These are phyloP conservation scores for Proliferodiscus dingleyae DNA, from an alignment of 2,329 filamentous ascomycete genomes.

Conservation along the genomic window DNA sequence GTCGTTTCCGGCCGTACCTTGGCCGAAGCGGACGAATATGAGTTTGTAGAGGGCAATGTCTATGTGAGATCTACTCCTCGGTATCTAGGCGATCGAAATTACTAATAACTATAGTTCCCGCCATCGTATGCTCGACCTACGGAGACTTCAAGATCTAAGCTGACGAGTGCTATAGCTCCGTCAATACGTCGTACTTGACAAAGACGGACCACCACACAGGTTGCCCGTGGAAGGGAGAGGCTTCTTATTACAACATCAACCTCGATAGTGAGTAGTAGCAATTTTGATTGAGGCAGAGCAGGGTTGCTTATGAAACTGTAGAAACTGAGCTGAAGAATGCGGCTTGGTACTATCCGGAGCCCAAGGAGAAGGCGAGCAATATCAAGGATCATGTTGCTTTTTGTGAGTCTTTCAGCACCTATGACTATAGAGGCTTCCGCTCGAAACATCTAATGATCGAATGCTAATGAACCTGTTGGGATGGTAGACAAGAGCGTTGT, in stretches of 20 bases:
- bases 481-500: slow-evolving; percentile 24
- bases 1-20: slow-evolving; percentile 40
- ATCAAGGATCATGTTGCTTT: slow-evolving; percentile 44
- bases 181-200: slow-evolving; percentile 37
- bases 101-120: slow-evolving; percentile 30
- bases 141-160: background rate
- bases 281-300: background rate
- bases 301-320: slow-evolving; percentile 12
- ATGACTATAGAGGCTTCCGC: no score
- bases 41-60: slow-evolving; percentile 44
- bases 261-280: slow-evolving; percentile 34
- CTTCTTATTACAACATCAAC: slow-evolving; percentile 43
- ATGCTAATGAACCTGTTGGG: background rate
- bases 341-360: slow-evolving; percentile 43
- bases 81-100: background rate
- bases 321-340: slow-evolving; percentile 38
- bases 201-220: slow-evolving; percentile 37
- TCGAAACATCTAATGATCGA: no score
- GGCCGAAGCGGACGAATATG: slow-evolving; percentile 41
- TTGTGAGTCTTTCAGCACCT: slow-evolving; percentile 32
- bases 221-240: slow-evolving; percentile 44
- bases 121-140: slow-evolving; percentile 28
- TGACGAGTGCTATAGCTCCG: slow-evolving; percentile 28
- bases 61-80: slow-evolving; percentile 33
- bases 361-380: slow-evolving; percentile 36